These are phyloP conservation scores for Chenopodium berlandieri DNA, from an alignment of 148 eudicot species.

Conservation along the genomic window DNA sequence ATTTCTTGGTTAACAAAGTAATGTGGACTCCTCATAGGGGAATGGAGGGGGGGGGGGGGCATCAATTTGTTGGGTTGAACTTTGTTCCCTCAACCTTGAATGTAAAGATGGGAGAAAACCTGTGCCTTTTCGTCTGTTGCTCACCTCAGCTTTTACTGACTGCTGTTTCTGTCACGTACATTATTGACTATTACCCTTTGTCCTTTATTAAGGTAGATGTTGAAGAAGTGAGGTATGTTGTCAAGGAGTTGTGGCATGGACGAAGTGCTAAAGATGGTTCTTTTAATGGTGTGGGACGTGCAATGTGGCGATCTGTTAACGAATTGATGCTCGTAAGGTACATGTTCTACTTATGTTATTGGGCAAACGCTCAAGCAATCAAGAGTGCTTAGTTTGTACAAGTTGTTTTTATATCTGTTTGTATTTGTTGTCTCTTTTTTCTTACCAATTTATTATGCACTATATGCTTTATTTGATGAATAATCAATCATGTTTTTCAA, in stretches of 20 bases:
- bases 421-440: background rate
- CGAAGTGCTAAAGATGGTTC: constrained; percentile 86
- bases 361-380: background rate
- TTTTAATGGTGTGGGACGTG: constrained; percentile 76
- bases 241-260: constrained; percentile 94
- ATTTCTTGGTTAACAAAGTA: background rate
- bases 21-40: background rate
- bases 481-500: background rate
- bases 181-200: constrained; percentile 7
- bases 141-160: background rate
- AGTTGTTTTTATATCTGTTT: background rate
- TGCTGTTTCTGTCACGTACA: background rate
- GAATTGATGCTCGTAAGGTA: constrained; percentile 95
- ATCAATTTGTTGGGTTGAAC: background rate
- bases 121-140: background rate
- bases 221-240: constrained; percentile 85
- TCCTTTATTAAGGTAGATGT: constrained; percentile 70
- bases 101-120: background rate
- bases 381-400: background rate
- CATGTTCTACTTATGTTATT: background rate
- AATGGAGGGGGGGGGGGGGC: background rate
- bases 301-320: constrained; percentile 93
- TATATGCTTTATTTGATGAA: background rate
- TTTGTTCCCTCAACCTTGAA: background rate
- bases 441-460: background rate